Base-by-base conservation (phyloP, 257 asterid genomes). In the Cordia subcordata region DNA sequence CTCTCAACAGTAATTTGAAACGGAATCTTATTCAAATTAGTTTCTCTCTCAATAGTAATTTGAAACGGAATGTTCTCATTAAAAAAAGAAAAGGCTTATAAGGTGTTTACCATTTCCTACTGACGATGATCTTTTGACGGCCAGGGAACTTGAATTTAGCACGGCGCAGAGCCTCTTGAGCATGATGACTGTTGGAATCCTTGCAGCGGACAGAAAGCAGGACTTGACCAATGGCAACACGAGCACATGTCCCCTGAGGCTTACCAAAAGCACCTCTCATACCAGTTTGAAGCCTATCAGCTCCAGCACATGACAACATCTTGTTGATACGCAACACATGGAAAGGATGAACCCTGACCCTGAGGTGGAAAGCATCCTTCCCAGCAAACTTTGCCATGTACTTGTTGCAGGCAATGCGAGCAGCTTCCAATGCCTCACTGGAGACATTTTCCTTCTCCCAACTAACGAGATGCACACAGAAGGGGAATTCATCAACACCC, bases 281-380 rank as follows among this genome's bases (percentile, higher is more conserved):
- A 22, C 57, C 57, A 53, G 57, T 53, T 13, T 53, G 57, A 38
- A 53, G 57, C 18, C 57, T 53, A 53, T 53, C 57, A 53, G 57
- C 57, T 53, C 57, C 57, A 53, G 57, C 57, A 53, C 57, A 53
- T 33, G 57, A 53, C 38, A 53, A 22, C 57, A 53, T 53, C 57
- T 53, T 53, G 57, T 53, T 53, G 38, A 53, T 53, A 53, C 57
- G 57, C 35, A 53, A 4, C 0, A 53, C 57, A 53, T 53, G 27
- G 57, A 53, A 53, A 53, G 57, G 57, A 22, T 53, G 57, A 14
- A 53, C 57, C 38, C 57, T 53, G 17, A 53, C 57, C 35, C 57
- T 21, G 15, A 53, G 33, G 39, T 53, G 57, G 38, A 53, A 53
- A 53, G 57, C 12, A 53, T 53, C 57, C 38, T 53, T 53, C 21